Evolutionary conservation across 352 stramenopile species (phyloP), one percentile per base, ranked within the genome.

Genomic region (Phytophthora pisi): DNA sequence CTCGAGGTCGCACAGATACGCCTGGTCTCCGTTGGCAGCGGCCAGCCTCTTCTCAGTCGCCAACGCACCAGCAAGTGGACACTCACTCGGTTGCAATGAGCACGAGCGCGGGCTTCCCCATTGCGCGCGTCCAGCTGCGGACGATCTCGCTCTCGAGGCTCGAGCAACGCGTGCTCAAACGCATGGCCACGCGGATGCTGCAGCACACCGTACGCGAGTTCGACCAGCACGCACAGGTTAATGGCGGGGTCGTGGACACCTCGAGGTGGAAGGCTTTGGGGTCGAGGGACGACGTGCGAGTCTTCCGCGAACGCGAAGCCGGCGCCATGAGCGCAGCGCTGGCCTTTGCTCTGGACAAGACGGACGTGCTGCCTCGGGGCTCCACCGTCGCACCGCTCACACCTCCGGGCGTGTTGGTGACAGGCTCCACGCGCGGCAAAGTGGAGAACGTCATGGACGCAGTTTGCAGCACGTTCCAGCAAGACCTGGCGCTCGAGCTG

Each of bases 371-470:
- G 11, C 31, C 63, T 1, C 50, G 10, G 2, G 36, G 59, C 9
- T 64, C 58, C 24, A 63, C 50, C 4, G 16, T 64, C 23, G 58
- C 53, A 11, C 45, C 54, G 2, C 23, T 70, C 7, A 60, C 46
- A 15, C 28, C 67, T 5, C 49, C 61, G 0, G 69, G 52, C n/a
- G 51, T 83, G 51, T 49, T 78, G 15, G 55, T 83, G 52, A 72
- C 73, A 0, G 78, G 80, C 24, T 59, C 71, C 18, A 45, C 70
- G 24, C 64, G 58, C 5, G 78, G 80, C 34, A 71, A 68, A 38
- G 66, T 89, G 9, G 80, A 86, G 55, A 86, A 77, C 63, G 69
- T 57, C 13, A 72, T 89, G 55, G 71, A 77, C 63, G 76, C 71
- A 5, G 45, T 73, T 4, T 47, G 72, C 4, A 75, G 70, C 51